Base-by-base conservation (phyloP, 108 stramenopile species). In the Nannochloropsis gaditana region DNA sequence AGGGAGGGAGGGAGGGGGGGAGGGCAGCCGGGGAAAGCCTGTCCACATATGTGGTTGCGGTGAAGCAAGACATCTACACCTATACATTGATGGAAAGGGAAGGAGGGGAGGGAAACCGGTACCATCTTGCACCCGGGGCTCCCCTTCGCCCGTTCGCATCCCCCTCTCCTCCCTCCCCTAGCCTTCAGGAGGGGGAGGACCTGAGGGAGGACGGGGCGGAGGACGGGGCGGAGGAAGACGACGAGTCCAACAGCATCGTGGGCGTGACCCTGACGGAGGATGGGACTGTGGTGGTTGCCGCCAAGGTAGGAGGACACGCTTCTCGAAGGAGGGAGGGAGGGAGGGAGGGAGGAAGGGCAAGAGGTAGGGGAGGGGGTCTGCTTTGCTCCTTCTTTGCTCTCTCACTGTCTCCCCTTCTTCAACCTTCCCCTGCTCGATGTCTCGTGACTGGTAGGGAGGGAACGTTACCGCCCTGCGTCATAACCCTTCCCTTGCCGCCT, bases 261-360 rank as follows among this genome's bases (percentile, higher is more conserved):
- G 59, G 59, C 5, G 59, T 73, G 59, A 73, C 59, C 3, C 59
- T 73, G 59, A 73, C 59, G 59, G 59, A 73, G 59, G 59, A 73
- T 8, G 59, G 59, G 6, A 73, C 59, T 15, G 59, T 73, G 59
- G 59, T 73, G 4, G 59, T 73, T 4, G 59, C 59, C 19, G 15
- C 59, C 59, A 73, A 73, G 59, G 59, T 73, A n/a, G 31, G 31
- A 31, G 31, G 31, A 31, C 31, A 31, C 31, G 31, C 31, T 1
- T 31, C 31, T 31, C 31, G 31, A 31, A 31, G 31, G 31, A 73
- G 59, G 6, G 59, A 73, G 59, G 59, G 59, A 73, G 8, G 59
- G 59, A 73, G 59, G 59, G 59, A 73, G 47, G 47, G 47, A 50
- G 15, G 47, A 15, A 50, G 1, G 47, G 47, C 11, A 50, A 50